Evolutionary conservation across 164 flowering plant genomes (phyloP).

Genomic region (Macadamia tetraphylla): DNA sequence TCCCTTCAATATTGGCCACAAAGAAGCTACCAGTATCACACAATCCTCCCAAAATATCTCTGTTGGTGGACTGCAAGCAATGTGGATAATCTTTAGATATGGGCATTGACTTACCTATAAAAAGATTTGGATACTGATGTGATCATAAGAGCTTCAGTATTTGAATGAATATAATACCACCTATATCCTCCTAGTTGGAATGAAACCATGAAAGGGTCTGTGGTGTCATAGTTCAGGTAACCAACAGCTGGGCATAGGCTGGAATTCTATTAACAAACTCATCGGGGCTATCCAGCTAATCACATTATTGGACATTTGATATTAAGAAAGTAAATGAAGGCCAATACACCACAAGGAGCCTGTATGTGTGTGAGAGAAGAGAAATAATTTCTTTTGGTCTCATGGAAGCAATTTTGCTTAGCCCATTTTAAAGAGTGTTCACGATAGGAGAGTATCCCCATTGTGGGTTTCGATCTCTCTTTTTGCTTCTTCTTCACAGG

Average conservation of each 20-base stretch:
- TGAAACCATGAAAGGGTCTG: background rate
- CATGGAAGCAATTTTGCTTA: no score
- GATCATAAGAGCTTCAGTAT: background rate
- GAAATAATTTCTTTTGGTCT: no score
- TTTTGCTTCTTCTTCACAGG: no score
- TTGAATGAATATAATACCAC: no score
- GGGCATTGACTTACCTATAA: background rate
- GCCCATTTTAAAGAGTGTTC: no score
- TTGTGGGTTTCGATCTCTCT: no score
- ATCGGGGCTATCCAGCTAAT: background rate
- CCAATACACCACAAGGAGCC: background rate
- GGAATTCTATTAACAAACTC: background rate
- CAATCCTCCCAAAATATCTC: conserved; percentile 78
- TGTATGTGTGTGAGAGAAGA: background rate
- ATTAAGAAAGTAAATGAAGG: no score
- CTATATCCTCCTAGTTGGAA: background rate
- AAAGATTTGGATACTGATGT: no score
- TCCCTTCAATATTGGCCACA: conserved; percentile 46
- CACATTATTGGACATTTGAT: background rate
- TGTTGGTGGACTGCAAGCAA: conserved; percentile 41
- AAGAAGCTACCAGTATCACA: conserved; percentile 81
- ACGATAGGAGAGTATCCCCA: no score
- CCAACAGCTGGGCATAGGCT: background rate
- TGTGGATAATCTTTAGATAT: background rate
- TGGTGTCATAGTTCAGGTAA: background rate